Base-by-base conservation (phyloP, 2,329 filamentous ascomycete genomes). In the Lizonia empirigonia region DNA sequence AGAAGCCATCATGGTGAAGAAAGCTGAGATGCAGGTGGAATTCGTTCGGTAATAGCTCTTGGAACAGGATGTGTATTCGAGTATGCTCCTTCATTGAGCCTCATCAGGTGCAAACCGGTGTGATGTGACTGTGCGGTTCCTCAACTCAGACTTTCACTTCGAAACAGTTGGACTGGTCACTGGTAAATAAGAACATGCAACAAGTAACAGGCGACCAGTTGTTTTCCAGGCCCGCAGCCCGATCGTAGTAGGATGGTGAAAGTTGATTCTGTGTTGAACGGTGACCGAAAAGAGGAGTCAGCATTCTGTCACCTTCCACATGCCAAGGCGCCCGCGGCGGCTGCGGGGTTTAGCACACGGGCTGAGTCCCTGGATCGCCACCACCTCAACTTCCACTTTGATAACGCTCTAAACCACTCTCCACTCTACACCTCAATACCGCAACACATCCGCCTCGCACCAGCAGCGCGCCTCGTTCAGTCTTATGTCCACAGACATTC, bases 401-500 rank as follows among this genome's bases (percentile, higher is more conserved):
- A n/a, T 29, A 12, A 29, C 27, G 7, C 27, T 30, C 13, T 10
- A 7, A 27, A 27, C 42, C 42, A 33, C 40, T 39, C 50, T 45
- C 33, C 45, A 49, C 39, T 44, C 34, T 39, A 23, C 37, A 38
- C 42, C 12, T 30, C 37, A 5, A 40, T 27, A 18, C 23, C 50
- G 22, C 42, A 48, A 19, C 5, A 30, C 35, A 18, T 39, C 30
- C 27, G 27, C 32, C 37, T 46, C 56, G 50, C 55, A 54, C 53
- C 61, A 62, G 60, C 64, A 66, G 59, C 62, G 60, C 60, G 59
- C 57, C 53, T 58, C 64, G 63, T 59, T 62, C 65, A 67, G 64
- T 65, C 64, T 63, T 63, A 69, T 70, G 65, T 65, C 74, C 64
- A 69, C 67, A 58, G 64, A 67, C 58, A 68, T 68, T 58, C 67